Evolutionary conservation across 1,139 yeast species (phyloP), one percentile per base, ranked within the genome.

Genomic region (Meyerozyma carpophila): DNA sequence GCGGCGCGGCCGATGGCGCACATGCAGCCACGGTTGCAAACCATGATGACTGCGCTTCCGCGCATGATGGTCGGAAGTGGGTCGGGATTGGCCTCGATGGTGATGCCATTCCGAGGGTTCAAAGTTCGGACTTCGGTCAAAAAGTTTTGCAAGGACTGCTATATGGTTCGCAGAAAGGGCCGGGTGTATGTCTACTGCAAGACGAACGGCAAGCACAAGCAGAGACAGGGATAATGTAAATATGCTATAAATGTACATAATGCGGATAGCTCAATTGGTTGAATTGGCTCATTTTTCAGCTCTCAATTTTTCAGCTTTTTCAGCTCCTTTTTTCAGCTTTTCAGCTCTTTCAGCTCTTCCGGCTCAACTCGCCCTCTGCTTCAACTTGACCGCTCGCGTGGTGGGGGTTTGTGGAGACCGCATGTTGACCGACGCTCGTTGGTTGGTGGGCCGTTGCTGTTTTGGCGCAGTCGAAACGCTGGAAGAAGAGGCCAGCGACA

Each of bases 141-240:
- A 72, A 90, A 86, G 71, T 84, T 88, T 65, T 93, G 98, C 65
- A 76, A 83, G 43, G 94, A 89, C 61, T 93, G 98, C 63, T 91
- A 90, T 61, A 77, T 88, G 68, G 96, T 93, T 13, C 84, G 94
- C 67, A 82, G 98, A 68, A 91, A 90, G 68, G 98, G 98, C 32
- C 76, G 95, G 58, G 94, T 90, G 21, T 90, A 87, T 54, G 96
- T 91, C 36, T 85, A 87, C 62, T 93, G 98, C 73, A 91, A 91
- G 63, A 73, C 93, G 40, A 89, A 90, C 63, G 90, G 91, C 50
- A 89, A 89, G 66, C 98, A 93, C 67, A 93, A 93, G 69, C 98
- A 93, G 66, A 88, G 97, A 68, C 98, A 91, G 68, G 96, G 96
- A 52, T 91, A 65, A 64, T 18, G 36, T 16, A 8, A 18, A 24